These are phyloP conservation scores for Aspergillus melleus DNA, from an alignment of 2,329 filamentous ascomycete genomes.

Conservation along the genomic window DNA sequence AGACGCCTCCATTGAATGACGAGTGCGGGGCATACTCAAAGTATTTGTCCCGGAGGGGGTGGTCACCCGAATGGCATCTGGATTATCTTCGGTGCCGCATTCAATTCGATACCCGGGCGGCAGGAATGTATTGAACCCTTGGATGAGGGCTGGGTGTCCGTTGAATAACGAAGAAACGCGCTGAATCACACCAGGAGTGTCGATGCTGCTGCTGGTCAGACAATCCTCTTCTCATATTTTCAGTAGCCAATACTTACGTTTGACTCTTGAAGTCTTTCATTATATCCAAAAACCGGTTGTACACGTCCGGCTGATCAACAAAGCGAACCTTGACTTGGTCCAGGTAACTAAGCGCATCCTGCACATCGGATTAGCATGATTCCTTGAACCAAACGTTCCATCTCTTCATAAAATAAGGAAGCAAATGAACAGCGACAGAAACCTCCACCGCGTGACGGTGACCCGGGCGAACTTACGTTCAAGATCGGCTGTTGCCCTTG, in stretches of 20 bases:
- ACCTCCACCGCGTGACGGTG: neutral
- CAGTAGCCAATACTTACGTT: constrained; percentile 60
- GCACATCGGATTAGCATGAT: constrained; percentile 42
- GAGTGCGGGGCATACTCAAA: constrained; percentile 66
- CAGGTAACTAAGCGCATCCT: constrained; percentile 88
- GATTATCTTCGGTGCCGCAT: constrained; percentile 89
- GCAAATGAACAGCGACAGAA: neutral
- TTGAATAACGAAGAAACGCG: constrained; percentile 94
- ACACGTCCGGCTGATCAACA: constrained; percentile 93
- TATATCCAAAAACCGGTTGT: constrained; percentile 94
- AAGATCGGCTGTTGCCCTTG: constrained; percentile 84
- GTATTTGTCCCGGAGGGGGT: constrained; percentile 98
- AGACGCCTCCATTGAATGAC: constrained; percentile 36
- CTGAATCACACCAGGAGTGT: constrained; percentile 96
- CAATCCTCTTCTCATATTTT: neutral
- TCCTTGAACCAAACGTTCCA: too few relatives aligned
- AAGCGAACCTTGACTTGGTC: constrained; percentile 99
- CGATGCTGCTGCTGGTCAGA: constrained; percentile 60
- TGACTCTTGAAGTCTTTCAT: constrained; percentile 99
- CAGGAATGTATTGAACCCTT: constrained; percentile 97
- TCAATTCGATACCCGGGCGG: constrained; percentile 96
- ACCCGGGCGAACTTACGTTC: constrained; percentile 50
- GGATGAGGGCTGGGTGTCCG: constrained; percentile 90
- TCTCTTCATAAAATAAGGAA: neutral
- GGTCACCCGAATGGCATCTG: constrained; percentile 93